These are phyloP conservation scores for Globisporangium megalacanthum DNA, from an alignment of 352 stramenopile species.

Conservation along the genomic window DNA sequence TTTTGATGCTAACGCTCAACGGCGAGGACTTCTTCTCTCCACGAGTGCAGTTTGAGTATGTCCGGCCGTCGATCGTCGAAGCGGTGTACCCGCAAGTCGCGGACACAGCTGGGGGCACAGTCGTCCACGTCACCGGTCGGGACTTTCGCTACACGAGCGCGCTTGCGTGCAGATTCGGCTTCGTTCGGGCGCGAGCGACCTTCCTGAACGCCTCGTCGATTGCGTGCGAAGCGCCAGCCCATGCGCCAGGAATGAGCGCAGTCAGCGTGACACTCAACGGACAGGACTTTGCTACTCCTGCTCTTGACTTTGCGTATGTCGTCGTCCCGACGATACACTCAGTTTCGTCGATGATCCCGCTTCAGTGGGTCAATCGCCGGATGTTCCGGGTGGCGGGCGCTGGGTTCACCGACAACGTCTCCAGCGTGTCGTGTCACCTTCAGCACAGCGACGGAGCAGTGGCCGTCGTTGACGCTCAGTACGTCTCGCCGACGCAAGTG, in stretches of 20 bases:
- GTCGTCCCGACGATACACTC: conserved; percentile 38
- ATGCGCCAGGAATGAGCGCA: conserved; percentile 17
- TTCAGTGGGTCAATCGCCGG: conserved; percentile 22
- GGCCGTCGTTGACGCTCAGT: not conserved
- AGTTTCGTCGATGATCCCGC: conserved; percentile 29
- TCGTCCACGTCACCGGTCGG: conserved; percentile 49
- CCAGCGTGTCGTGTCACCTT: conserved; percentile 27
- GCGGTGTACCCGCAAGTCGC: conserved; percentile 33
- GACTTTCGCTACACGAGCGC: conserved; percentile 48
- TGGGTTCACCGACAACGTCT: conserved; percentile 17
- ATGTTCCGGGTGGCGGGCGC: conserved; percentile 27
- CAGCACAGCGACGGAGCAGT: conserved; percentile 3
- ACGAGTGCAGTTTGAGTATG: conserved; percentile 56
- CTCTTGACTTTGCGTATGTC: conserved; percentile 39
- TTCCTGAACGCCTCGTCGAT: conserved; percentile 60
- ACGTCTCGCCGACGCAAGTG: conserved; percentile 17
- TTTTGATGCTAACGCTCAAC: conserved; percentile 71
- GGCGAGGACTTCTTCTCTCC: conserved; percentile 56
- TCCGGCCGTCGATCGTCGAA: conserved; percentile 35
- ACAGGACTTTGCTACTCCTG: conserved; percentile 39
- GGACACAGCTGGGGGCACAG: conserved; percentile 44
- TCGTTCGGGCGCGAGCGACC: conserved; percentile 27
- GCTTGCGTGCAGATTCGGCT: conserved; percentile 55
- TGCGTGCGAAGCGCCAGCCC: conserved; percentile 46
- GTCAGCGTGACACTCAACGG: conserved; percentile 66